A percentile compares a stretch with the other conserved stretches of the same genome.
phyloP scores from a whole-genome alignment of 805 yeast genomes.

The Nakazawaea holstii region DNA sequence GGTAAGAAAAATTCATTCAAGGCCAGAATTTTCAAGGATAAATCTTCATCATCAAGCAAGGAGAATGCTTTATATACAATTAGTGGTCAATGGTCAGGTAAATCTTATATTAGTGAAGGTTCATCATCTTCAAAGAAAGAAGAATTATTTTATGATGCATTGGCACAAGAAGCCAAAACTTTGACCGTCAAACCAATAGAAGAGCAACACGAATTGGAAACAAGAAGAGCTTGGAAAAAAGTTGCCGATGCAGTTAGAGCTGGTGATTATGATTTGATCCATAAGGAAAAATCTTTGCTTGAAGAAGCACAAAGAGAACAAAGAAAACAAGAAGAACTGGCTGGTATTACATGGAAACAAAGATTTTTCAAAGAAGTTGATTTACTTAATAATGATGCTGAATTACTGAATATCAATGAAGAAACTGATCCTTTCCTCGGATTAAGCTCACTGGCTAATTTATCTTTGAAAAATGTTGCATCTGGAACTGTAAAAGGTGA shows the following conservation, averaged over 20 bases:
- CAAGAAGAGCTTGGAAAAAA: slow-evolving; percentile 82
- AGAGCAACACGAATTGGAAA: slow-evolving; percentile 75
- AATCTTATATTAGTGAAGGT: slow-evolving; percentile 60
- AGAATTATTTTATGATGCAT: slow-evolving; percentile 61
- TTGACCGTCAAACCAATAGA: slow-evolving; percentile 75
- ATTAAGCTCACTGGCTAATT: slow-evolving; percentile 42
- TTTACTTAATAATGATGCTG: slow-evolving; percentile 21
- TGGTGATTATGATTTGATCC: slow-evolving; percentile 73
- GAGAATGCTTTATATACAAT: slow-evolving; percentile 73
- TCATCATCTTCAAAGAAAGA: slow-evolving; percentile 36
- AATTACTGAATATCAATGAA: slow-evolving; percentile 20
- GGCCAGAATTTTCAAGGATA: slow-evolving; percentile 66
- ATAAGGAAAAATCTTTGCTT: slow-evolving; percentile 66
- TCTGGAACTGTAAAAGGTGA: slow-evolving; percentile 57
- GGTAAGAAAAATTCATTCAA: slow-evolving; percentile 94
- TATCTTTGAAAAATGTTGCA: slow-evolving; percentile 60
- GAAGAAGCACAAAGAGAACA: slow-evolving; percentile 83
- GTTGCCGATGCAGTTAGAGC: slow-evolving; percentile 83
- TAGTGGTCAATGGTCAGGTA: slow-evolving; percentile 89
- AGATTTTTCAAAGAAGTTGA: slow-evolving; percentile 71
- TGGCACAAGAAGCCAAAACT: slow-evolving; percentile 41
- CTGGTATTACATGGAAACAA: slow-evolving; percentile 64
- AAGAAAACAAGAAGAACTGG: slow-evolving; percentile 65
- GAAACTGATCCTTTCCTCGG: slow-evolving; percentile 32
- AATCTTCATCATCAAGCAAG: slow-evolving; percentile 39